A percentile compares a stretch with the other conserved stretches of the same genome.
Conservation (phyloP, 1,139 yeast genomes). For the Pneumocystis canis region DNA sequence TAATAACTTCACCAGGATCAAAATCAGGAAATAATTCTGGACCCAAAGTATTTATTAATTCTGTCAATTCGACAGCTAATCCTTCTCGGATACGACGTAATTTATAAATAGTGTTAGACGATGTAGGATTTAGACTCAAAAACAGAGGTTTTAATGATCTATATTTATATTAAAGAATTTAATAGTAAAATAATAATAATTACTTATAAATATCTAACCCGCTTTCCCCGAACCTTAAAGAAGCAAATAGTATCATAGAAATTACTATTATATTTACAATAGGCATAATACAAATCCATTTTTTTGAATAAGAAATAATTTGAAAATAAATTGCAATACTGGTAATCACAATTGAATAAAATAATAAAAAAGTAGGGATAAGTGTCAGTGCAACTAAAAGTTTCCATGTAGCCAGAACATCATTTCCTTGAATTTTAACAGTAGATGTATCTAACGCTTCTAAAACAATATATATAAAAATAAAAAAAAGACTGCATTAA, state of each 20-base stretch:
- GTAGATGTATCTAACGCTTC: constrained; percentile 77
- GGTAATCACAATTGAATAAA: constrained; percentile 61
- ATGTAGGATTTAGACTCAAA: constrained; percentile 40
- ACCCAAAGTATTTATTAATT: constrained; percentile 55
- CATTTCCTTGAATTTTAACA: constrained; percentile 81
- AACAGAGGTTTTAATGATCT: constrained; percentile 58
- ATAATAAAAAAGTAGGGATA: constrained; percentile 70
- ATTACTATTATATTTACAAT: constrained; percentile 39
- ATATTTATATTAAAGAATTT: constrained; percentile 17
- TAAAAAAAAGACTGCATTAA: not conserved
- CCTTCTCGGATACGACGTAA: constrained; percentile 42
- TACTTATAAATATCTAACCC: constrained; percentile 72
- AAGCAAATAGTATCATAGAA: constrained; percentile 68
- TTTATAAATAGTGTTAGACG: constrained; percentile 38
- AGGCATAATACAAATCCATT: constrained; percentile 28
- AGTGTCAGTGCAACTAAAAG: constrained; percentile 74
- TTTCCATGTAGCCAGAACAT: constrained; percentile 94
- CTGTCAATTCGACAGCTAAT: constrained; percentile 47
- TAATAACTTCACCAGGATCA: constrained; percentile 23
- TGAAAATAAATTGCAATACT: constrained; percentile 22
- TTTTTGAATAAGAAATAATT: constrained; percentile 14
- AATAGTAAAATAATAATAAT: not conserved
- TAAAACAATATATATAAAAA: constrained; percentile 9
- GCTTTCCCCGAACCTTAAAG: constrained; percentile 77
- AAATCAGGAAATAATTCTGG: constrained; percentile 71